A percentile compares a stretch with the other conserved stretches of the same genome.
Evolutionary conservation across 2,329 filamentous ascomycete genomes (phyloP).

Genomic region (Fusarium nematophilum): DNA sequence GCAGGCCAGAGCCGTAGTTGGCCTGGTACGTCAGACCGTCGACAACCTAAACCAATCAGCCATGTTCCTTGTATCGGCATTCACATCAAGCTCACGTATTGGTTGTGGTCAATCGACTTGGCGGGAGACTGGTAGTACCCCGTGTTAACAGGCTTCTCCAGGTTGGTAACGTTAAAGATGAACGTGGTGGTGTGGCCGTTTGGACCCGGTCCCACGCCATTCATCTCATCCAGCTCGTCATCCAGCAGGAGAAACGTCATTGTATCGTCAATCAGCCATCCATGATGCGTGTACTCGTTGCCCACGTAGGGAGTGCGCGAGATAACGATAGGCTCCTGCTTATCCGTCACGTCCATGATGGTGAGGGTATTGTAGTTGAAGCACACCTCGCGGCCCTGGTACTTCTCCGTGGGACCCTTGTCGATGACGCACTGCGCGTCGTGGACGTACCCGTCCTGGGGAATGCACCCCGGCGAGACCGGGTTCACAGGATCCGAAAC

Average conservation of each 20-base stretch:
- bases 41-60: no score
- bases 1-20: constrained; percentile 61
- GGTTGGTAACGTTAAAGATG: constrained; percentile 58
- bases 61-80: no score
- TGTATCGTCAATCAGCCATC: constrained; percentile 59
- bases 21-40: constrained; percentile 58
- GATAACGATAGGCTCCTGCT: no score
- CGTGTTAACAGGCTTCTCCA: constrained; percentile 52
- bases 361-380: constrained; percentile 64
- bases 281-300: constrained; percentile 71
- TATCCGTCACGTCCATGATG: constrained; percentile 54
- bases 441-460: constrained; percentile 63
- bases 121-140: constrained; percentile 48
- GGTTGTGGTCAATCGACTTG: constrained; percentile 58
- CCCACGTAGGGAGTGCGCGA: no score
- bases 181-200: constrained; percentile 59
- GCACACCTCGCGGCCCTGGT: constrained; percentile 60
- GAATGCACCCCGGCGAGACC: no score
- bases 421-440: constrained; percentile 66
- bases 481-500: constrained; percentile 64
- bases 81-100: no score
- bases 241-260: constrained; percentile 61
- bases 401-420: constrained; percentile 57
- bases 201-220: constrained; percentile 52
- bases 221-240: constrained; percentile 64